Percentiles rank a stretch among this genome's conserved stretches.
phyloP scores from a whole-genome alignment of 208 protist species.

The Angomonas ambiguus region DNA sequence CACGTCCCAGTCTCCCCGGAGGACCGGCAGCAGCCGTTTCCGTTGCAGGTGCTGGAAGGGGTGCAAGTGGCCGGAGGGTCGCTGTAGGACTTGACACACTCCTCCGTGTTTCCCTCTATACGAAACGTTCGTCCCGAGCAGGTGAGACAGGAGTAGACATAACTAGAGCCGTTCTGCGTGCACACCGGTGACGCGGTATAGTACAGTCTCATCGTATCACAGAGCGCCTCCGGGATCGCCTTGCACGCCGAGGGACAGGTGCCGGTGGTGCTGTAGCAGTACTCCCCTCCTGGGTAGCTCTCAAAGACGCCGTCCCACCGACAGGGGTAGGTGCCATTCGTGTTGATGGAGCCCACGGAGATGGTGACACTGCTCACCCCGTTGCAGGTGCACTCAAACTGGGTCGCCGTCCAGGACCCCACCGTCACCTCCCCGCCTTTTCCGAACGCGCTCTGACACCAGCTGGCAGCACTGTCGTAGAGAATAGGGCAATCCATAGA shows the following conservation, averaged over 20 bases:
- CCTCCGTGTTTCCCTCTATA: conserved; percentile 20
- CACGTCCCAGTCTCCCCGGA: conserved; percentile 15
- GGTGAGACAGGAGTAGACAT: conserved; percentile 46
- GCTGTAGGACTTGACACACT: conserved; percentile 20
- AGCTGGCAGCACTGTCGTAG: conserved; percentile 8
- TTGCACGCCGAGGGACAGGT: conserved; percentile 39
- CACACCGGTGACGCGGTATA: conserved; percentile 12
- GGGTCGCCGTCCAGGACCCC: conserved; percentile 9
- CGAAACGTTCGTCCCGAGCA: conserved; percentile 49
- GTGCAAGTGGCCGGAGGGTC: conserved; percentile 11
- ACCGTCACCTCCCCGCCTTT: conserved; percentile 29
- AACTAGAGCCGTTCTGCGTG: conserved; percentile 9
- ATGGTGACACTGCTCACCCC: conserved; percentile 12
- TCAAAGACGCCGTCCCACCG: conserved; percentile 47
- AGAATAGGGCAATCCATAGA: background rate
- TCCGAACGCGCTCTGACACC: conserved; percentile 34
- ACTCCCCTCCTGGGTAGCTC: conserved; percentile 22
- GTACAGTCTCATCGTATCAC: conserved; percentile 14
- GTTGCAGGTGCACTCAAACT: conserved; percentile 49
- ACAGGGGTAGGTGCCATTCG: conserved; percentile 21
- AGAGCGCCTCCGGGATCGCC: conserved; percentile 25
- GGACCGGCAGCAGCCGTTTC: conserved; percentile 50
- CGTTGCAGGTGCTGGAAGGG: conserved; percentile 34
- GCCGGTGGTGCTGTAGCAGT: conserved; percentile 49
- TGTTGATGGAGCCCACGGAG: conserved; percentile 6